These are phyloP conservation scores for Mycena rebaudengoi DNA, from an alignment of 768 basidiomycete species.

Conservation along the genomic window DNA sequence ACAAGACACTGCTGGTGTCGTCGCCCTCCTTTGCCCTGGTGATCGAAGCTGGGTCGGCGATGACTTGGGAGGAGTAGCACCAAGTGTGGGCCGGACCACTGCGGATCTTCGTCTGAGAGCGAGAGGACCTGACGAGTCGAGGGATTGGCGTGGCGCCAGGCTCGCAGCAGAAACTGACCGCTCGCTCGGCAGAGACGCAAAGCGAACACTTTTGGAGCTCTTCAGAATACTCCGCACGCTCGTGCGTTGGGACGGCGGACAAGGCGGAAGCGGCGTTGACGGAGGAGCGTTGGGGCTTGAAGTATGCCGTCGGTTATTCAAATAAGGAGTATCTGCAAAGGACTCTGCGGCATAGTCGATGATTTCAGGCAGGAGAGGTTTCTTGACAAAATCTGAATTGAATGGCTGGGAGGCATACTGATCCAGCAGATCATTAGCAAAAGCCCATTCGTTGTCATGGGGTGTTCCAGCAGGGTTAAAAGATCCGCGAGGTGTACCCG, in stretches of 20 bases:
- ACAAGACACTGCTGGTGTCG: neutral
- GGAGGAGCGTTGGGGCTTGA: conserved; percentile 29
- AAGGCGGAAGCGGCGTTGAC: conserved; percentile 30
- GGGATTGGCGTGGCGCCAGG: conserved; percentile 14
- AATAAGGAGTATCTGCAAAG: conserved; percentile 9
- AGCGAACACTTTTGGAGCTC: conserved; percentile 53
- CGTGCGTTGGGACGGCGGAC: conserved; percentile 28
- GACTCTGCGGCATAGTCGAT: conserved; percentile 26
- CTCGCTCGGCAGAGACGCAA: conserved; percentile 44
- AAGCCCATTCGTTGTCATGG: conserved; percentile 47
- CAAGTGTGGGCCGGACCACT: conserved; percentile 18
- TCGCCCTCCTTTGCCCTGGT: conserved; percentile 10
- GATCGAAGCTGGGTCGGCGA: conserved; percentile 2
- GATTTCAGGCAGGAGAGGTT: conserved; percentile 22
- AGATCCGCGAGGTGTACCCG: conserved; percentile 12
- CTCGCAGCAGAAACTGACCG: conserved; percentile 5
- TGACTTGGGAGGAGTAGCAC: conserved; percentile 18
- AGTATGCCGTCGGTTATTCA: conserved; percentile 4
- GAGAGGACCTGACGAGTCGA: conserved; percentile 16
- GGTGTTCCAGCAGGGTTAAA: conserved; percentile 8
- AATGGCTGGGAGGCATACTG: conserved; percentile 14
- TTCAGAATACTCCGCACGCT: conserved; percentile 46
- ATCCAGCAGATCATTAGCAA: conserved; percentile 40
- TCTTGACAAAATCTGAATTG: conserved; percentile 25
- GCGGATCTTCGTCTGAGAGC: conserved; percentile 11